Evolutionary conservation across 2,329 filamentous ascomycete species (phyloP), one percentile per base, ranked within the genome.

Genomic region (Paracamarosporium sp.): DNA sequence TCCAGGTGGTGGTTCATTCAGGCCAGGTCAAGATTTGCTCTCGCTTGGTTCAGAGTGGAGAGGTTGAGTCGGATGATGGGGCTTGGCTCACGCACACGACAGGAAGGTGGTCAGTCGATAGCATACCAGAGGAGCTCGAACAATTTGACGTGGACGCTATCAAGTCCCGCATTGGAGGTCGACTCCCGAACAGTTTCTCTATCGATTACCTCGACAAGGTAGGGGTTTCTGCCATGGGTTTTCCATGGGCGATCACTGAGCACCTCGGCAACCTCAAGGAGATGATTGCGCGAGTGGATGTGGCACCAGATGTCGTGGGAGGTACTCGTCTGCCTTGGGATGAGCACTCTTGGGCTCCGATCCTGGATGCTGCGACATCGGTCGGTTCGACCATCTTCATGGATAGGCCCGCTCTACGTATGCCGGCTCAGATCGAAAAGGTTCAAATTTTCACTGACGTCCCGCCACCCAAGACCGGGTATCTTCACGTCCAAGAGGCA

Each of bases 201-300:
- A 72, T 75, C 20, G 69, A 78, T 24, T 80, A 79, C 59, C 66
- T 80, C 6, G 62, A 59, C 13, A 70, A 69, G n/a, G 70, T 79
- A 12, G 79, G 79, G 5, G 77, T 80, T 3, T 64, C 73, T 1
- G 73, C 59, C 1, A 79, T 80, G 65, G 77, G 66, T 6, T 80
- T 80, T 53, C 78, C 78, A 5, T 81, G 79, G 79, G 61, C 51
- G 1, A 73, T 80, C 5, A 62, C 60, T 6, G 73, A 79, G 50
- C 78, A 80, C 55, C 68, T 71, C 41, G 75, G 72, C 11, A 73
- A 76, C 48, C 28, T 55, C 1, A 67, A 71, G 9, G 76, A 80
- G 55, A 79, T 80, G 74, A 60, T 81, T 13, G 76, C 71, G 5
- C 57, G 56, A 3, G 76, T 80, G 8, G 76, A 79, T 51, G 63